Evolutionary conservation across 345 rosid genomes (phyloP), one percentile per base, ranked within the genome.

Genomic region (Jatropha curcas): DNA sequence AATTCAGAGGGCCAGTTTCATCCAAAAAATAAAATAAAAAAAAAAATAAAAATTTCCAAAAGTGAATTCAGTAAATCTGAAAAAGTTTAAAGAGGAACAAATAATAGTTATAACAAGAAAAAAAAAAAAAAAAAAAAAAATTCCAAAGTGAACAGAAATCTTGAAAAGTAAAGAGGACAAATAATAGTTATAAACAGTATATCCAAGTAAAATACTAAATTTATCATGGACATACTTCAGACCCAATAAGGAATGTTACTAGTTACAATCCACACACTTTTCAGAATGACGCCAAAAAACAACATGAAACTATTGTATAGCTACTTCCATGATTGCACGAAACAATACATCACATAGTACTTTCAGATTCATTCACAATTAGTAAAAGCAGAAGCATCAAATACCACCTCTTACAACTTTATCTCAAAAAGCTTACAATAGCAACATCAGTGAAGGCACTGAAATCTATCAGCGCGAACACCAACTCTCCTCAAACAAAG

Each of bases 291-390:
- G 31, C 52, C 56, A 57, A 20, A 35, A 46, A 57, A 65, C n/a
- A 73, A 58, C 17, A 33, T 55, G 63, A 62, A 74, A 71, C 60
- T 71, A 37, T 24, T n/a, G 27, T 31, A 51, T 27, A 50, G 59
- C 51, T 45, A 39, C 59, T 61, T 58, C 48, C 59, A 55, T n/a
- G n/a, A n/a, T n/a, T n/a, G 12, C 56, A 74, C 70, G 24, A 27
- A 50, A 48, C 22, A 66, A 55, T 13, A 25, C 28, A 3, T 28
- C 13, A 31, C 24, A 28, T 41, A 67, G 25, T 33, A 67, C 19
- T 31, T 34, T 73, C n/a, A 55, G 52, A 19, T 66, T n/a, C 65
- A 65, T 72, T 50, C 13, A 10, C 56, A 25, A 28, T 28, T 60
- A 59, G 51, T n/a, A 5, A 35, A 37, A 16, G 17, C 43, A 24